These are phyloP conservation scores for Pichia nanzhaoensis DNA, from an alignment of 805 yeast genomes.

Conservation along the genomic window DNA sequence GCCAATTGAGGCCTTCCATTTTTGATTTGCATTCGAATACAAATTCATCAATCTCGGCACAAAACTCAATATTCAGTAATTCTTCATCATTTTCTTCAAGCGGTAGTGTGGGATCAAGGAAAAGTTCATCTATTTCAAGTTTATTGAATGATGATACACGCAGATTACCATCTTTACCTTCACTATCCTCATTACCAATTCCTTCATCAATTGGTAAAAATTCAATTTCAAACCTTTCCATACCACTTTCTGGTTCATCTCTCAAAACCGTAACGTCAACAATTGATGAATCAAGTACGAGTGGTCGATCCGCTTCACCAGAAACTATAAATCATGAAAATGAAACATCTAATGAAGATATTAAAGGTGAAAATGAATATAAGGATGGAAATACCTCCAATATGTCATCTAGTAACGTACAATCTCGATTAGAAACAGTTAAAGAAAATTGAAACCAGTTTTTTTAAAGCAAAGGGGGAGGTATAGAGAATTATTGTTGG, in stretches of 20 bases:
- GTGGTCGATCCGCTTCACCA: too few relatives aligned
- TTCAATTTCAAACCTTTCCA: background rate
- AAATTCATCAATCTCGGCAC: slow-evolving; percentile 22
- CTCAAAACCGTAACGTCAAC: slow-evolving; percentile 1
- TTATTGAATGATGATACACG: slow-evolving; percentile 20
- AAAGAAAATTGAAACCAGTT: too few relatives aligned
- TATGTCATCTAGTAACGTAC: too few relatives aligned
- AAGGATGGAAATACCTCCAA: too few relatives aligned
- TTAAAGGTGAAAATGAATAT: too few relatives aligned
- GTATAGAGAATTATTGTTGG: too few relatives aligned
- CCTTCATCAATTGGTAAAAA: background rate
- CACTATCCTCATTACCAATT: too few relatives aligned
- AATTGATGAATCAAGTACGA: too few relatives aligned
- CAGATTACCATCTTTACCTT: background rate
- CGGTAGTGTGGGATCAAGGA: slow-evolving; percentile 20
- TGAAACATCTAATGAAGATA: too few relatives aligned
- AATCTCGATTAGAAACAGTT: too few relatives aligned
- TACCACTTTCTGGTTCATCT: slow-evolving; percentile 3
- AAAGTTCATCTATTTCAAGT: slow-evolving; percentile 22
- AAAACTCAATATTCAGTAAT: slow-evolving; percentile 23
- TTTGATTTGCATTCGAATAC: slow-evolving; percentile 16
- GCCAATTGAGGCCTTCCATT: slow-evolving; percentile 15
- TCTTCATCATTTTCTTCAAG: slow-evolving; percentile 20
- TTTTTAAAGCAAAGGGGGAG: too few relatives aligned
- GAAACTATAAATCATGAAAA: too few relatives aligned